Evolutionary conservation across 805 yeast genomes (phyloP), one percentile per base, ranked within the genome.

Genomic region (Yarrowia deformans): DNA sequence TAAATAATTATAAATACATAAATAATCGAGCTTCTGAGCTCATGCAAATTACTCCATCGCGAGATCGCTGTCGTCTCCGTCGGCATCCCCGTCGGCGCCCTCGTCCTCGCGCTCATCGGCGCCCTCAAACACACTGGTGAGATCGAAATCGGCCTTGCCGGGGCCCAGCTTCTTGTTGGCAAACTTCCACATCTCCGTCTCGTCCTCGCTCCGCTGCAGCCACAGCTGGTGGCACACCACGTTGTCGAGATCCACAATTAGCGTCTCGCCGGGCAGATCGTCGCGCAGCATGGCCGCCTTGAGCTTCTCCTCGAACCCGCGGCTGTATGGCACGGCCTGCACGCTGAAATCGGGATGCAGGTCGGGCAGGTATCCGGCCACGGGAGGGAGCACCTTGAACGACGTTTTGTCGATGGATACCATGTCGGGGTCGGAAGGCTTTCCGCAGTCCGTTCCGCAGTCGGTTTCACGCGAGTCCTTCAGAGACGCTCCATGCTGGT

Each of bases 341-440:
- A 74, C 35, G n/a, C 69, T 18, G 43, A 73, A 74, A 32, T 73
- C 75, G 23, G 76, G 76, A 63, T 74, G 76, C 56, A 72, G 69
- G 18, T 73, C 74, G 1, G 74, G 70, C 10, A 72, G 49, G 40
- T 72, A 72, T 8, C 76, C 76, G 3, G 73, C 76, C 5, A 73
- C 68, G 14, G 73, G 72, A 16, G 74, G 73, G 8, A 72, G 70
- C 35, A 69, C 70, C 16, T 69, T 56, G 70, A 46, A 23, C 49
- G 55, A 49, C 18, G 68, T 49, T 34, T 45, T 42, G 66, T 60
- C 66, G 13, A 43, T 50, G 8, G 69, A n/a, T 32, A 60, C 66
- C 8, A 60, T 1, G 14, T 34, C 43, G 19, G 45, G 19, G 42
- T 43, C 52, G 13, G 19, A n/a, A n/a, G n/a, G n/a, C n/a, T n/a